Evolutionary conservation across 768 basidiomycete genomes (phyloP).

Genomic region (Leccinum longicurvipes): DNA sequence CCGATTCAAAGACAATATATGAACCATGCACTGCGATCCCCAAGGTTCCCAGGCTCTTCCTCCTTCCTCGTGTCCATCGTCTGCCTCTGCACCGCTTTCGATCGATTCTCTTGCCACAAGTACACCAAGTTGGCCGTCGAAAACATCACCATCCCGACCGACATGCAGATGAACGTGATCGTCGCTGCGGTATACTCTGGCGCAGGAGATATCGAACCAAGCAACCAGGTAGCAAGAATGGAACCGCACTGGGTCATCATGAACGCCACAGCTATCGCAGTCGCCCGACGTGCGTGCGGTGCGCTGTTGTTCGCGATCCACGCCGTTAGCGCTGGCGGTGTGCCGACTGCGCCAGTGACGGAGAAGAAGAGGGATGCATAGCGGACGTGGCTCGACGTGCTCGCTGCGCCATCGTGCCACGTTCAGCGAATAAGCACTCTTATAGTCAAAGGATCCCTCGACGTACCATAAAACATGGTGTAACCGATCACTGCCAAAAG

Average conservation of each 20-base stretch:
- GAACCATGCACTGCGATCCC: background rate
- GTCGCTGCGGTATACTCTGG: background rate
- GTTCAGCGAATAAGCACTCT: background rate
- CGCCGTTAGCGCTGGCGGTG: background rate
- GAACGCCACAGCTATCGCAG: background rate
- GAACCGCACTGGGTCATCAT: background rate
- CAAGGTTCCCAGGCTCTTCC: background rate
- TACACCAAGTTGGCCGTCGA: background rate
- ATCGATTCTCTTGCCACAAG: background rate
- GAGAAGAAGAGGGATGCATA: background rate
- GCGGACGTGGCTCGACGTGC: background rate
- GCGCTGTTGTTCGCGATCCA: background rate
- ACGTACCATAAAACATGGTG: conserved; percentile 49
- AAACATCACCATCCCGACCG: background rate
- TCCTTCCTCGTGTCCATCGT: background rate
- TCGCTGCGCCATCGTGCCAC: background rate
- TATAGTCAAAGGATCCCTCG: background rate
- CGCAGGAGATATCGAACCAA: background rate
- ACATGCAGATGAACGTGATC: background rate
- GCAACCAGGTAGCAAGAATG: background rate
- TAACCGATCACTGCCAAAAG: conserved; percentile 50
- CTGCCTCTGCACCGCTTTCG: background rate
- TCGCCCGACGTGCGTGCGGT: background rate
- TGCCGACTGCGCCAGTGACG: background rate
- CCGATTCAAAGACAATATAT: background rate